Base-by-base conservation (phyloP, 805 yeast genomes). In the Candida boleticola region DNA sequence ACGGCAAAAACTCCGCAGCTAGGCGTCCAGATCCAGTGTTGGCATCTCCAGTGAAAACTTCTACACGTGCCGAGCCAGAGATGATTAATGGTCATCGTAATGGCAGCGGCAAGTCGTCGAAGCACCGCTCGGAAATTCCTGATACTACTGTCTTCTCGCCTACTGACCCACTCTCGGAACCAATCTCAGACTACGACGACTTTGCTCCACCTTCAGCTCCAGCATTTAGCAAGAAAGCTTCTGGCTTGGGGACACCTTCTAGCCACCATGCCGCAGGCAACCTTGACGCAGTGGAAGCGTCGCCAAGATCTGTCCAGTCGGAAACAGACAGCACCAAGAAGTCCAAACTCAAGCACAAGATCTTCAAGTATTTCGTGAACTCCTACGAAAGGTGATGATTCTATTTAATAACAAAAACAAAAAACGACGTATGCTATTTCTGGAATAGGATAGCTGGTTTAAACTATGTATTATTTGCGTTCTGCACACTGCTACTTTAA, bases 351-450 rank as follows among this genome's bases (percentile, higher is more conserved):
- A 56, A 50, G 30, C 51, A 47, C 16, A 56, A 46, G 33, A 39
- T 58, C 10, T 56, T 56, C 49, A 66, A 64, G 46, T 61, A 59
- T 39, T 67, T 67, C 40, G 51, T 67, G 19, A 63, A 58, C 40
- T 39, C 48, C 31, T 65, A 66, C 45, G 61, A 54, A 10, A 47
- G 43, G 19, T 46, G 37, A 27, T 7, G 27, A 11, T 7, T 7
- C 10, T 33, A 20, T 33, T 19, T 20, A 21, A 19, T n/a, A n/a
- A n/a, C n/a, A n/a, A n/a, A n/a, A n/a, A n/a, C n/a, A n/a, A n/a
- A n/a, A n/a, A n/a, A n/a, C n/a, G n/a, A n/a, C n/a, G n/a, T n/a
- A n/a, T n/a, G n/a, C n/a, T n/a, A n/a, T n/a, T n/a, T n/a, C n/a
- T n/a, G n/a, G n/a, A n/a, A n/a, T n/a, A n/a, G n/a, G n/a, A n/a